Evolutionary conservation across 768 basidiomycete species (phyloP), one percentile per base, ranked within the genome.

Genomic region (Pisolithus albus): DNA sequence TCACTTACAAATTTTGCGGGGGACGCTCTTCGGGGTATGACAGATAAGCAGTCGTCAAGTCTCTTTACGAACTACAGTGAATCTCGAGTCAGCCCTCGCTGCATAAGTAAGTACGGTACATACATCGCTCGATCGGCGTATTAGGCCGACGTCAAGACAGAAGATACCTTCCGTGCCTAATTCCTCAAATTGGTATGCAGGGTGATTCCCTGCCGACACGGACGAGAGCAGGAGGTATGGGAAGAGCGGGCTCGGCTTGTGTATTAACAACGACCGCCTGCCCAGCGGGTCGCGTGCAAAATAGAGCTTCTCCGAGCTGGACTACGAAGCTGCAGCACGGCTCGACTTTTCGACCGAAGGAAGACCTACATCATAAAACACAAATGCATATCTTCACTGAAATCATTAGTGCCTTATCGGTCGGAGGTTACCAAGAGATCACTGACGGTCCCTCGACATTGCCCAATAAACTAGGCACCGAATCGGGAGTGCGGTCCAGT

Each of bases 221-320:
- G 89, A 92, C 7, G 82, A 65, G 24, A 92, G 68, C 30, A 88
- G 61, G 40, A 91, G 71, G 53, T 75, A 76, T 0, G 85, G 82
- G 5, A 68, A 67, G 16, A 49, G 46, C 1, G 55, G 37, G 13
- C 75, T 76, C 26, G 86, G 85, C 52, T 66, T 72, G 52, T 86
- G 86, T 30, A 89, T 71, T 7, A 95, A 71, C 7, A 95, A 74
- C n/a, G 92, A 93, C 44, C 92, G 78, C 36, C 92, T 78, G 7
- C 92, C 92, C 2, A 93, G 77, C 3, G 90, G 89, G 66, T 95
- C 92, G 49, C 90, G 76, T 15, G 77, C 86, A 60, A 86, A 92
- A 67, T 80, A 88, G 8, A 95, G 59, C 30, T 65, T 74, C 28
- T 70, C 63, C 7, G 74, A 70, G 42, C 56, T 39, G 47, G 63